Evolutionary conservation across 1,284 basidiomycete species (phyloP).

Genomic region (Sanghuangporus weigelae): DNA sequence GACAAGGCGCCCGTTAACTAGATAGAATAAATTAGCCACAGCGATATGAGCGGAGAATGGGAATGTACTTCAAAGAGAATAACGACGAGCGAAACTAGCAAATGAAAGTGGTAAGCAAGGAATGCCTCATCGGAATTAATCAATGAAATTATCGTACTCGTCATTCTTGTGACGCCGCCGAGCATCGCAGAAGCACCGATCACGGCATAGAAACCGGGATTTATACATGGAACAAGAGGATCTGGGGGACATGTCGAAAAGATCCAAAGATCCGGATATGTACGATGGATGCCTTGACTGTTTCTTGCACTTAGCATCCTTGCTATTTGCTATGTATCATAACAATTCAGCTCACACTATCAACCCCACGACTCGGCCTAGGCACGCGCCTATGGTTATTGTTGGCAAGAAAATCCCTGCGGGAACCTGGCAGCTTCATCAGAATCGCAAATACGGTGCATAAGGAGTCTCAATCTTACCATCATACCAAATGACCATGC

Average conservation of each 20-base stretch:
- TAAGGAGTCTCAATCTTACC: constrained; percentile 33
- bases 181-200: constrained; percentile 79
- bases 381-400: constrained; percentile 65
- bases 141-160: constrained; percentile 39
- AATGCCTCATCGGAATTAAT: background rate
- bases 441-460: background rate
- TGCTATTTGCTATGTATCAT: background rate
- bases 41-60: background rate
- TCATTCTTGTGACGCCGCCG: constrained; percentile 79
- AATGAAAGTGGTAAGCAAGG: background rate
- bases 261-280: constrained; percentile 59
- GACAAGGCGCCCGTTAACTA: constrained; percentile 66
- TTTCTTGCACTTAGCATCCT: background rate
- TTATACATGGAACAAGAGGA: constrained; percentile 61
- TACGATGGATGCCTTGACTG: constrained; percentile 59
- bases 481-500: constrained; percentile 77
- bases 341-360: constrained; percentile 44
- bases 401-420: constrained; percentile 74
- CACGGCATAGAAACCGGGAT: constrained; percentile 79
- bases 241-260: constrained; percentile 69
- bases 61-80: constrained; percentile 63
- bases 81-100: constrained; percentile 62
- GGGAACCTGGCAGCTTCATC: constrained; percentile 42
- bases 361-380: constrained; percentile 65
- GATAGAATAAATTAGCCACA: constrained; percentile 4